Percentiles rank a stretch among this genome's conserved stretches.
Conservation (phyloP, 1,139 yeast genomes). For the Scheffersomyces lignicola region DNA sequence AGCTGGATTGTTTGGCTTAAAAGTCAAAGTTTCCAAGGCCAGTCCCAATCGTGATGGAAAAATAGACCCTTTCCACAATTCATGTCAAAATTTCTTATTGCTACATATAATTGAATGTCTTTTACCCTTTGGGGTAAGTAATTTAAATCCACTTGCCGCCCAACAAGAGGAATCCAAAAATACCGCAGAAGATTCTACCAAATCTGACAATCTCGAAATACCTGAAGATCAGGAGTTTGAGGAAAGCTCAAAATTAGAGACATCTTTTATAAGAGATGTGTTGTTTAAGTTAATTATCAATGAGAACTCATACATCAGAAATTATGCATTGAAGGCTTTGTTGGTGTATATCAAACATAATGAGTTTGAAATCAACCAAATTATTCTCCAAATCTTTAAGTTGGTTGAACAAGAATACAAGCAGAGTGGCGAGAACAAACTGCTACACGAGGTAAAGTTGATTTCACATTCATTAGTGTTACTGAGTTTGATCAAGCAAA, state of each 20-base stretch:
- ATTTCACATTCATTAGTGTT: conserved; percentile 38
- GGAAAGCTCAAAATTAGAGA: conserved; percentile 21
- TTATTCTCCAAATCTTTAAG: conserved; percentile 34
- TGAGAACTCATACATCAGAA: conserved; percentile 35
- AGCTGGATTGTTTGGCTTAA: conserved; percentile 31
- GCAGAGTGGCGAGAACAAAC: conserved; percentile 16
- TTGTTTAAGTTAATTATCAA: conserved; percentile 36
- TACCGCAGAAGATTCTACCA: conserved; percentile 3
- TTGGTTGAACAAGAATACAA: conserved; percentile 35
- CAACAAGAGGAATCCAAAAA: conserved; percentile 7
- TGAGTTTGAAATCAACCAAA: conserved; percentile 37
- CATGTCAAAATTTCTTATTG: conserved; percentile 35
- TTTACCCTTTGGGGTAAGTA: conserved; percentile 38
- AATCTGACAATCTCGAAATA: conserved; percentile 10
- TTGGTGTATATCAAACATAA: conserved; percentile 31
- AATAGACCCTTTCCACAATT: conserved; percentile 33
- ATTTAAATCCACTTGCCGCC: conserved; percentile 25
- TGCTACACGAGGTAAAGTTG: conserved; percentile 26
- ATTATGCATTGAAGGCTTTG: conserved; percentile 35
- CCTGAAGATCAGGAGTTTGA: conserved; percentile 15
- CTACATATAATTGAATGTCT: conserved; percentile 32
- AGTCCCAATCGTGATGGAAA: conserved; percentile 19
- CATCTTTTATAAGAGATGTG: conserved; percentile 29
- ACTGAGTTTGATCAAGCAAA: conserved; percentile 39
- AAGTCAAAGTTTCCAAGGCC: conserved; percentile 18